Evolutionary conservation across 192 early-diverging fungal species (phyloP), one percentile per base, ranked within the genome.

Genomic region (Coemansia sp.): DNA sequence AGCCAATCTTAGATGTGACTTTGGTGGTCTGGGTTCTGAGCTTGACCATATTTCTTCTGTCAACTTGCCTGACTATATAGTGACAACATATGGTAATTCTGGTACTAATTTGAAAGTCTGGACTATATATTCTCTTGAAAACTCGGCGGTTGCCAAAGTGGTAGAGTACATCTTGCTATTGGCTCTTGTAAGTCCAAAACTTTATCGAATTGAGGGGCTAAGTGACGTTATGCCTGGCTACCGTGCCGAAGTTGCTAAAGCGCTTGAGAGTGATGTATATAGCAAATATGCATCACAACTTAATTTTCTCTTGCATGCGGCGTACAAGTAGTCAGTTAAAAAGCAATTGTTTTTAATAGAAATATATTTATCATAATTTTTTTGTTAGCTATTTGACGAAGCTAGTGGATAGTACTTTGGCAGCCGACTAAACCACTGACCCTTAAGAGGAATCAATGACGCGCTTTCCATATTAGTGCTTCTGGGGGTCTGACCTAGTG

Each of bases 371-470:
- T 13, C 45, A 38, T 45, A 44, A 22, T 22, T 22, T 45, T 45
- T 45, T 45, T 61, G 19, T 32, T 2, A 10, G 13, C 53, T 56
- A 10, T 55, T 12, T 31, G 41, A 13, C 12, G 42, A 46, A 2
- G 41, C 62, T 17, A 45, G 29, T 29, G 38, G 62, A 64, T 68
- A 62, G 60, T 80, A 75, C 20, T 80, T 80, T 15, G 77, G 77
- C 39, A 80, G 63, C 4, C 77, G 77, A 5, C 66, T 61, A 62
- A 75, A 80, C 77, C 77, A 80, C 46, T 61, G 66, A 3, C 65
- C 72, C 31, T 51, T 64, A 9, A 50, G 22, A 12, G n/a, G 46
- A 0, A 9, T 3, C 34, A 12, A 40, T 41, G 4, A 36, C 31
- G 51, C 13, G 9, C 10, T 17, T 0, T 56, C 29, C 3, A 5